Evolutionary conservation across 371 early-diverging fungal species (phyloP).

Genomic region (Syncephalastrum sp.): DNA sequence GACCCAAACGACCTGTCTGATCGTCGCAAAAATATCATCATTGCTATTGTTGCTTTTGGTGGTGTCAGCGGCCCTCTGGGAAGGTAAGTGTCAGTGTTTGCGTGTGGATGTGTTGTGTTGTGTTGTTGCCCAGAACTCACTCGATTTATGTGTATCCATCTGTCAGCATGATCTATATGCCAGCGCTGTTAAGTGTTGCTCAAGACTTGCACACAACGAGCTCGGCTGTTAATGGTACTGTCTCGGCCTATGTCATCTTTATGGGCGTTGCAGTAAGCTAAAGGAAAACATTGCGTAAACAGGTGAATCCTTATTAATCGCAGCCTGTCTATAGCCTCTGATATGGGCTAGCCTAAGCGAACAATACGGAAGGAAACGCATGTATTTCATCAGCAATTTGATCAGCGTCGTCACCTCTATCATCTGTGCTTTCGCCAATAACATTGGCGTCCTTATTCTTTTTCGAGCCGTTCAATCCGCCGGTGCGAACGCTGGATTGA

Average conservation of each 20-base stretch:
- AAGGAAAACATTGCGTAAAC: not conserved
- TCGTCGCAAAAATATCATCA: conserved; percentile 32
- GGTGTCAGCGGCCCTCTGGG: conserved; percentile 35
- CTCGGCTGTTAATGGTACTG: conserved; percentile 32
- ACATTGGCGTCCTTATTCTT: conserved; percentile 47
- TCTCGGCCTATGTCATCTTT: conserved; percentile 32
- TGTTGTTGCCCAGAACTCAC: too few relatives aligned
- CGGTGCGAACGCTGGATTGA: conserved; percentile 62
- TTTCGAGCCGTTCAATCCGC: conserved; percentile 67
- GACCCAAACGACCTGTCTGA: conserved; percentile 34
- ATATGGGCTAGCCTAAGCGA: conserved; percentile 69
- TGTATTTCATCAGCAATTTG: conserved; percentile 52
- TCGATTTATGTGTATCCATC: too few relatives aligned
- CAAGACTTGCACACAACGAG: conserved; percentile 27
- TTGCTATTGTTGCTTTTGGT: conserved; percentile 21
- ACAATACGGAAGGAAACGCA: conserved; percentile 52
- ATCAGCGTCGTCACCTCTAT: conserved; percentile 56
- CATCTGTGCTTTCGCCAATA: conserved; percentile 56
- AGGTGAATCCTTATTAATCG: not conserved
- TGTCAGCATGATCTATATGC: conserved; percentile 39
- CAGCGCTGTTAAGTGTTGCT: conserved; percentile 33
- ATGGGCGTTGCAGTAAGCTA: conserved; percentile 31
- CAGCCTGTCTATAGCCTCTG: conserved; percentile 32
- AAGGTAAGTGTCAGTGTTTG: too few relatives aligned
- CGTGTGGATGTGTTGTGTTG: too few relatives aligned